Conservation (phyloP, 2,329 filamentous ascomycete species). For the Arthrobotrys sinensis region DNA sequence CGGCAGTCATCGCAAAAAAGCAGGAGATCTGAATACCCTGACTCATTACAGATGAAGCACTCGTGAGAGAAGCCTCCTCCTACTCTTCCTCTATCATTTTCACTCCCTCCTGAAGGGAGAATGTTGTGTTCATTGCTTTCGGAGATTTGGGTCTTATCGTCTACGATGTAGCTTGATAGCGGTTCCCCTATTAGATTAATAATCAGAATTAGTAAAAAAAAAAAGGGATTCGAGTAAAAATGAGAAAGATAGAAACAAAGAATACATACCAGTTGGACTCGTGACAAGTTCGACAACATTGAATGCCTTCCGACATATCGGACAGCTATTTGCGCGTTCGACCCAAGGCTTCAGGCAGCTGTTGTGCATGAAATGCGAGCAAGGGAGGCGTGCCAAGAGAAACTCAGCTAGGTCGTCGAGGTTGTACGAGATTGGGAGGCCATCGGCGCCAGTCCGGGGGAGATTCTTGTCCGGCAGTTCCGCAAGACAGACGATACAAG, state of each 20-base stretch:
- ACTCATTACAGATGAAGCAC: slow-evolving; percentile 86
- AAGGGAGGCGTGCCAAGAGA: slow-evolving; percentile 69
- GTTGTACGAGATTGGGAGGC: slow-evolving; percentile 69
- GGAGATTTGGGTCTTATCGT: slow-evolving; percentile 89
- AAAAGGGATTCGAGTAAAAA: slow-evolving; percentile 5
- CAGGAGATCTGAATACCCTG: slow-evolving; percentile 85
- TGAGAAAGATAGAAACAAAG: neutral
- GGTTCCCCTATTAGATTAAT: slow-evolving; percentile 51
- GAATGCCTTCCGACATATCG: slow-evolving; percentile 93
- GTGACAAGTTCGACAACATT: slow-evolving; percentile 86
- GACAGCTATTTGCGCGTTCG: slow-evolving; percentile 96
- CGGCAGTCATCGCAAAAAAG: slow-evolving; percentile 94
- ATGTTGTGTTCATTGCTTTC: slow-evolving; percentile 86
- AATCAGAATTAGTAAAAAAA: slow-evolving; percentile 41
- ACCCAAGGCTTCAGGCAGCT: slow-evolving; percentile 94
- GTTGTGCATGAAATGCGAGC: slow-evolving; percentile 93
- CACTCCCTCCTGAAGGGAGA: slow-evolving; percentile 80
- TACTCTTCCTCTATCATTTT: slow-evolving; percentile 73
- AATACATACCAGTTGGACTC: slow-evolving; percentile 56
- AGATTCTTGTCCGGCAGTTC: slow-evolving; percentile 73
- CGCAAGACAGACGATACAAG: slow-evolving; percentile 80
- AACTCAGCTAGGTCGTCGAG: slow-evolving; percentile 65
- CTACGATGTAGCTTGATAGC: slow-evolving; percentile 76
- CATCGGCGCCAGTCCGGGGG: slow-evolving; percentile 68
- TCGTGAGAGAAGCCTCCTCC: slow-evolving; percentile 74